Percentiles rank a stretch among this genome's conserved stretches.
phyloP scores from a whole-genome alignment of 2,329 filamentous ascomycete species.

The Alternaria sp. region DNA sequence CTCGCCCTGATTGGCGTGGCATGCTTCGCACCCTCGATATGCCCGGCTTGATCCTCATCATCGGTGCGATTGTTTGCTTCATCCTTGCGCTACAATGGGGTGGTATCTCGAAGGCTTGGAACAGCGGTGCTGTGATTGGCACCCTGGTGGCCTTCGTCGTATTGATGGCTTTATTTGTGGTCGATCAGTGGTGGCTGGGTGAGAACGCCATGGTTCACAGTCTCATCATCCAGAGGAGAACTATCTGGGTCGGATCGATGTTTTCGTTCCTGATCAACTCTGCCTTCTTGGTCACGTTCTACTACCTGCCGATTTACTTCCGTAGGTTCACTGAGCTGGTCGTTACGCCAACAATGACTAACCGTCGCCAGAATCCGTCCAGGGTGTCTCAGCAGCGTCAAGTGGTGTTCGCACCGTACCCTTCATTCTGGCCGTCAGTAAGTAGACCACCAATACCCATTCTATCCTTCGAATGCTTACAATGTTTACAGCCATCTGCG shows the following conservation, averaged over 20 bases:
- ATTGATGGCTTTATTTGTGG: slow-evolving; percentile 44
- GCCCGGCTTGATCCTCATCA: slow-evolving; percentile 50
- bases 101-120: slow-evolving; percentile 37
- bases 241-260: slow-evolving; percentile 41
- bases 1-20: slow-evolving; percentile 32
- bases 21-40: slow-evolving; percentile 56
- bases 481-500: not conserved
- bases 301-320: slow-evolving; percentile 59
- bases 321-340: slow-evolving; percentile 48
- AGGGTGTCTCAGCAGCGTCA: slow-evolving; percentile 39
- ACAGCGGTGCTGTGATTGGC: slow-evolving; percentile 52
- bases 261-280: slow-evolving; percentile 45
- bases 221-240: slow-evolving; percentile 49
- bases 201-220: slow-evolving; percentile 51
- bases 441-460: not conserved
- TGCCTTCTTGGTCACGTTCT: slow-evolving; percentile 48
- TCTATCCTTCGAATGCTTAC: slow-evolving; percentile 8
- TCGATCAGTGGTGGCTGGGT: slow-evolving; percentile 45
- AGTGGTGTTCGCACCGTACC: slow-evolving; percentile 54
- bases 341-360: no score
- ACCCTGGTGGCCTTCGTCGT: slow-evolving; percentile 53
- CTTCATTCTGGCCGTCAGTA: slow-evolving; percentile 44
- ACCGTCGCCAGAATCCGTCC: not conserved
- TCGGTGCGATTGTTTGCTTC: slow-evolving; percentile 50
- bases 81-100: slow-evolving; percentile 58